phyloP scores from a whole-genome alignment of 768 basidiomycete genomes.

The Trametes coccinea region DNA sequence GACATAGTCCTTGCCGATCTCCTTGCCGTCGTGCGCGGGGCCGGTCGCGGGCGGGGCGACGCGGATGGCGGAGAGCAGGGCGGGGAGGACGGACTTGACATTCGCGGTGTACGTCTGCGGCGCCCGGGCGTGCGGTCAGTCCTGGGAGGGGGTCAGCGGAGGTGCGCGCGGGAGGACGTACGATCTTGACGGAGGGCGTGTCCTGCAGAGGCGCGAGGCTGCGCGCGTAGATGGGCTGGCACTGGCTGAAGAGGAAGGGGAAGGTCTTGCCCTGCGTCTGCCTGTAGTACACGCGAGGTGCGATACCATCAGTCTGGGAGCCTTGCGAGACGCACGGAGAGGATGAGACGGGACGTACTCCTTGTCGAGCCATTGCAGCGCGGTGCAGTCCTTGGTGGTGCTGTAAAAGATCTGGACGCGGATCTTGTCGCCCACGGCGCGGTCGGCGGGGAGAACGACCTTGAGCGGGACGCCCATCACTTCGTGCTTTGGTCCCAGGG shows the following conservation, averaged over 20 bases:
- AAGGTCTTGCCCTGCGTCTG: conserved; percentile 83
- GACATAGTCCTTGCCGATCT: conserved; percentile 71
- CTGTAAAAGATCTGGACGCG: conserved; percentile 62
- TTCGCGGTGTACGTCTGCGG: conserved; percentile 78
- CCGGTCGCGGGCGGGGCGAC: conserved; percentile 73
- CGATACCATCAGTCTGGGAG: too few relatives aligned
- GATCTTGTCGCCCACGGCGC: conserved; percentile 43
- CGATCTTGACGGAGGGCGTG: conserved; percentile 84
- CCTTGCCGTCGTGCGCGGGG: conserved; percentile 70
- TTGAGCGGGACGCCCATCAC: conserved; percentile 80
- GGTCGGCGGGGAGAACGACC: conserved; percentile 49
- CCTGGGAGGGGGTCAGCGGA: neutral
- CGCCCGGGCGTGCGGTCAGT: neutral
- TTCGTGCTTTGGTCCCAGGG: conserved; percentile 55
- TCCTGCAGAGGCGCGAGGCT: conserved; percentile 84
- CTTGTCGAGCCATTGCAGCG: conserved; percentile 87
- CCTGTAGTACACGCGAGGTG: neutral
- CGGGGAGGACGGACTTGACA: conserved; percentile 79
- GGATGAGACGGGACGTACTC: conserved; percentile 44
- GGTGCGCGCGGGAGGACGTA: conserved; percentile 32
- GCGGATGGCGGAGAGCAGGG: conserved; percentile 82
- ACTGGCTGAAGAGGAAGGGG: conserved; percentile 90
- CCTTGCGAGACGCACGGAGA: neutral
- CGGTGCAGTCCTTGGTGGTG: conserved; percentile 73
- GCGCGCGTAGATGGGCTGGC: conserved; percentile 89